Evolutionary conservation across 345 rosid genomes (phyloP).

Genomic region (Salix viminalis): DNA sequence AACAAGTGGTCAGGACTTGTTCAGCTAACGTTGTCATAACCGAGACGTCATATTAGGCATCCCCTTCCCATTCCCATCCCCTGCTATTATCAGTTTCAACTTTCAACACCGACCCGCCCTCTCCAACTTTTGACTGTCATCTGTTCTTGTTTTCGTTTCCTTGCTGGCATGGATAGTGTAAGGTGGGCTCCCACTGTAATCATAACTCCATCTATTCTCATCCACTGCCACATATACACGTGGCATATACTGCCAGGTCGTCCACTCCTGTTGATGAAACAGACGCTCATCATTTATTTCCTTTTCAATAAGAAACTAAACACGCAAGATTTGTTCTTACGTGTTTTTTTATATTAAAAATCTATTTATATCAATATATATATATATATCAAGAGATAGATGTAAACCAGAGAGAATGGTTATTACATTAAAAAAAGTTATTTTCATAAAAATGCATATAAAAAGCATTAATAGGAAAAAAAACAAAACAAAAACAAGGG

Average conservation of each 20-base stretch:
- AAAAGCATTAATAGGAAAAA: too few species aligned
- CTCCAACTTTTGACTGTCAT: background rate
- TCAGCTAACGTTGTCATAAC: constrained; percentile 6
- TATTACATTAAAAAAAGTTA: too few species aligned
- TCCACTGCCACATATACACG: background rate
- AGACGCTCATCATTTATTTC: too few species aligned
- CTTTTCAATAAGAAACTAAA: background rate
- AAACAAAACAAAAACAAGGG: too few species aligned
- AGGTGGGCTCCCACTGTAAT: background rate
- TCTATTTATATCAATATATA: too few species aligned
- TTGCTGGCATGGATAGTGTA: background rate
- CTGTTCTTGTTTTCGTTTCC: background rate
- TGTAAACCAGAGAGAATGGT: too few species aligned
- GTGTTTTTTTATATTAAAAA: too few species aligned
- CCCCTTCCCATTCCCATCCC: background rate
- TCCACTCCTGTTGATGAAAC: background rate
- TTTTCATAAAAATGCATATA: too few species aligned
- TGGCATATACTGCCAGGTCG: background rate
- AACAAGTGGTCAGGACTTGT: constrained; percentile 32
- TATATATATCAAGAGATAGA: too few species aligned
- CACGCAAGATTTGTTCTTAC: too few species aligned
- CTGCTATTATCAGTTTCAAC: background rate
- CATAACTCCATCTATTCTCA: background rate
- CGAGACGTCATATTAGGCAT: constrained; percentile 19
- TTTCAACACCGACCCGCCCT: background rate